Evolutionary conservation across 257 asterid genomes (phyloP), one percentile per base, ranked within the genome.

Genomic region (Solanum sparsipilum): DNA sequence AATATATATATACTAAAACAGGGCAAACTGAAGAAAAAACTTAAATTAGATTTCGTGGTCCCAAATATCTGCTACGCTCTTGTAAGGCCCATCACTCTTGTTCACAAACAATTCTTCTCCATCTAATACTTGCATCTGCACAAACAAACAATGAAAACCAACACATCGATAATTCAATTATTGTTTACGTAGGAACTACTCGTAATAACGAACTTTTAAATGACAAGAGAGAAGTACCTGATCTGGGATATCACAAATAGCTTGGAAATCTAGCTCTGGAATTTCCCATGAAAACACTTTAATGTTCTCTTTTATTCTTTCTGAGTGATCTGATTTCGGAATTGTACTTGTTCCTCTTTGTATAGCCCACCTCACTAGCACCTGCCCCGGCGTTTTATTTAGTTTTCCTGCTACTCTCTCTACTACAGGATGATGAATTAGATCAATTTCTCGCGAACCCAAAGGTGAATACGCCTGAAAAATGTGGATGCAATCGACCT

Each of bases 301-400:
- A 31, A 92, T 82, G 71, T 95, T 95, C 89, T 94, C 95, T 38
- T 90, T 88, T 75, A 94, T 94, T 88, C 95, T 90, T 3, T 93
- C 92, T 3, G 90, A n/a, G 86, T 92, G 86, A 60, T 86, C 90
- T 2, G 96, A 93, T 88, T 93, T 94, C 2, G 98, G 98, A 32
- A 95, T 93, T 38, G 96, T 86, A 79, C 93, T 91, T 0, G 97
- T 95, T 34, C 98, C 96, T 88, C 98, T 94, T 25, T 94, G 96
- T 25, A 95, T 39, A 32, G 94, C 96, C 98, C 98, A 95, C 87
- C 93, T 94, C 87, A 93, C 92, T 4, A 94, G 95, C 67, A 95
- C 98, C 82, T 94, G 96, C 3, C 93, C 97, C 0, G 98, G 93
- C 63, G 94, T 93, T 91, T 94, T 94, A 91, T 95, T 93, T 78